Evolutionary conservation across 768 basidiomycete genomes (phyloP), one percentile per base, ranked within the genome.

Genomic region (Boletellus emodensis): DNA sequence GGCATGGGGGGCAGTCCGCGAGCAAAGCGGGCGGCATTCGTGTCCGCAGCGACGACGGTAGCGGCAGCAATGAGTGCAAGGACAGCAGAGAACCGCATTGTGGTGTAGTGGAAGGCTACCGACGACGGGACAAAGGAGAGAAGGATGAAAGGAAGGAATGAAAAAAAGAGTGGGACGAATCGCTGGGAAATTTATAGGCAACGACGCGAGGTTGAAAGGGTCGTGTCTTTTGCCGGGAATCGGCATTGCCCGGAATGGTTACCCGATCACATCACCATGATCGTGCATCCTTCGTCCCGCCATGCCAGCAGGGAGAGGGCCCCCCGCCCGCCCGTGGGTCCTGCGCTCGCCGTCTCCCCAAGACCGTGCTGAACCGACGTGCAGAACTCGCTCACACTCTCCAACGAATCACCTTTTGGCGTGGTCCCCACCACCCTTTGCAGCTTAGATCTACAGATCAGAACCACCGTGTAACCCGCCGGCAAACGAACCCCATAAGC

Each of bases 1-100:
- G 81, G 82, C 1, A 71, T 61, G 15, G 80, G 82, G 26, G 71
- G 61, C 4, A 83, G 64, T 11, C 82, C 81, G 17, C 78, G 79
- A 48, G 79, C 76, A 39, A 84, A 52, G 34, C 82, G 79, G 12
- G 73, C 52, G 0, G 74, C 81, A 46, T 83, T 83, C 42, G 78
- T 76, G 46, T 77, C 75, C 12, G 70, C 68, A n/a, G 70, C 71
- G 54, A 70, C 71, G 9, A 63, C 48, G 35, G 72, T 64, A 35
- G 67, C 72, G 12, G 68, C 64, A 20, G 71, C 68, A 40, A 71
- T 61, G 48, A 79, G 54, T 44, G 76, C 63, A 54, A 76, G 54
- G 46, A 62, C 43, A 20, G 50, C 41, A 28, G 62, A 32, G 58
- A 69, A 59, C 60, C 62, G 68, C 67, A 68, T 68, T 45, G 40